Evolutionary conservation across 2,329 filamentous ascomycete species (phyloP).

Genomic region (Paracamarosporium sp.): DNA sequence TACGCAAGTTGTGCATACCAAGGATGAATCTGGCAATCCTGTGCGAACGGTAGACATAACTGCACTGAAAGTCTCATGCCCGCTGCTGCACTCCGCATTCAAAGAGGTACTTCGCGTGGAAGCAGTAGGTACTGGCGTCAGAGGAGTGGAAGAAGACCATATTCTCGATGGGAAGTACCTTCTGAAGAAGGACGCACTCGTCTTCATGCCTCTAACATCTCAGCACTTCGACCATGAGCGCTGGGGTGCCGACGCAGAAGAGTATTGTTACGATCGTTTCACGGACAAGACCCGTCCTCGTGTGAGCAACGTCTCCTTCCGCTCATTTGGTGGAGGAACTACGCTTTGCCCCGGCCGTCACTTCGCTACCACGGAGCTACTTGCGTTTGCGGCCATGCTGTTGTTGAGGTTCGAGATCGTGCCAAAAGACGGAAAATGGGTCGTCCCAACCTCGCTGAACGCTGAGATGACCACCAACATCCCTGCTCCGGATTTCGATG

Average conservation of each 20-base stretch:
- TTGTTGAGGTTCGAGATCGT: constrained; percentile 34
- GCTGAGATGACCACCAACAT: constrained; percentile 13
- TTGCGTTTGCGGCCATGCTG: constrained; percentile 32
- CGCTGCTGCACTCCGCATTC: constrained; percentile 46
- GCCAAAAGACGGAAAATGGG: constrained; percentile 20
- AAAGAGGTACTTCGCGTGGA: constrained; percentile 48
- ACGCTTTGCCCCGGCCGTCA: constrained; percentile 43
- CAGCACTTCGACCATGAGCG: constrained; percentile 30
- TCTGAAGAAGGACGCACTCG: constrained; percentile 35
- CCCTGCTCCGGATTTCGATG: constrained; percentile 19
- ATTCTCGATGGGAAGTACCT: constrained; percentile 35
- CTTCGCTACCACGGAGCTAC: constrained; percentile 40
- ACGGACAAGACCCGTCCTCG: constrained; percentile 5
- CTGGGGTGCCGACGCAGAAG: constrained; percentile 37
- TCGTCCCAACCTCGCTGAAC: constrained; percentile 13
- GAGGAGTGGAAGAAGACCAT: constrained; percentile 39
- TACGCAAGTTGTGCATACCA: background rate
- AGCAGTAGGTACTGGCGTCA: constrained; percentile 38
- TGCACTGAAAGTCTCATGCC: constrained; percentile 38
- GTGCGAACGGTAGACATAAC: constrained; percentile 13
- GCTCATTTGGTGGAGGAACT: constrained; percentile 37
- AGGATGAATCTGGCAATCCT: constrained; percentile 27
- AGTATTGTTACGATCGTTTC: constrained; percentile 42
- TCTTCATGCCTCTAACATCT: constrained; percentile 34
- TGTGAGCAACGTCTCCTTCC: constrained; percentile 23